phyloP scores from a whole-genome alignment of 75 land plant species.

The Cunninghamia lanceolata region DNA sequence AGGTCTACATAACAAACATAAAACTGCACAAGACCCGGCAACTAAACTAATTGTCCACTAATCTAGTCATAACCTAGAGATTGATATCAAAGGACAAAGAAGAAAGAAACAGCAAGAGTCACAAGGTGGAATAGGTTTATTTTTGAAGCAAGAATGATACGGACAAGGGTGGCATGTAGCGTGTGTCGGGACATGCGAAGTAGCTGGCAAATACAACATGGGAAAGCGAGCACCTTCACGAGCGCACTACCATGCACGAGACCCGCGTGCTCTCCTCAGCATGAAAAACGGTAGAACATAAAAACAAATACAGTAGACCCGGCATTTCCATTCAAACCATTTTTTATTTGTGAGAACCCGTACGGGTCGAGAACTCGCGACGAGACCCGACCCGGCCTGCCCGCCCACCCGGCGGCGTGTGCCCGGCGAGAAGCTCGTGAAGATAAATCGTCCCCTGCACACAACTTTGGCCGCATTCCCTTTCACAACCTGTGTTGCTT shows the following conservation, averaged over 20 bases:
- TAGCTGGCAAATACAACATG: background rate
- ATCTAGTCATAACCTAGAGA: too few relatives aligned
- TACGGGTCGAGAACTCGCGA: background rate
- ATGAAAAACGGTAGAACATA: background rate
- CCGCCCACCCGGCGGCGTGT: too few relatives aligned
- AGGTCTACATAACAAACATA: too few relatives aligned
- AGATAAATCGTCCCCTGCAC: background rate
- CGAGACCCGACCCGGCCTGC: too few relatives aligned
- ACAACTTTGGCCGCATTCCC: too few relatives aligned
- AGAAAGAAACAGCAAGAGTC: too few relatives aligned
- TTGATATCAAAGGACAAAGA: too few relatives aligned
- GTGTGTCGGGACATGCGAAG: background rate
- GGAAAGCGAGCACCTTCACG: background rate
- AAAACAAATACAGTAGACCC: background rate
- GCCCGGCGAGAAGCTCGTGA: background rate
- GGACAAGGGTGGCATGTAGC: background rate
- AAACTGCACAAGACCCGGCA: too few relatives aligned
- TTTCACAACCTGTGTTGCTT: too few relatives aligned
- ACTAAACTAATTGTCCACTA: too few relatives aligned
- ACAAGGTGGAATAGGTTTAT: too few relatives aligned
- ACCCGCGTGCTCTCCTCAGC: background rate
- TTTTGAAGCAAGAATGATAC: background rate
- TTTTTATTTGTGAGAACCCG: background rate
- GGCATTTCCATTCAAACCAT: too few relatives aligned
- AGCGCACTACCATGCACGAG: constrained; percentile 3